These are phyloP conservation scores for Mycena galopus DNA, from an alignment of 768 basidiomycete genomes.

Conservation along the genomic window DNA sequence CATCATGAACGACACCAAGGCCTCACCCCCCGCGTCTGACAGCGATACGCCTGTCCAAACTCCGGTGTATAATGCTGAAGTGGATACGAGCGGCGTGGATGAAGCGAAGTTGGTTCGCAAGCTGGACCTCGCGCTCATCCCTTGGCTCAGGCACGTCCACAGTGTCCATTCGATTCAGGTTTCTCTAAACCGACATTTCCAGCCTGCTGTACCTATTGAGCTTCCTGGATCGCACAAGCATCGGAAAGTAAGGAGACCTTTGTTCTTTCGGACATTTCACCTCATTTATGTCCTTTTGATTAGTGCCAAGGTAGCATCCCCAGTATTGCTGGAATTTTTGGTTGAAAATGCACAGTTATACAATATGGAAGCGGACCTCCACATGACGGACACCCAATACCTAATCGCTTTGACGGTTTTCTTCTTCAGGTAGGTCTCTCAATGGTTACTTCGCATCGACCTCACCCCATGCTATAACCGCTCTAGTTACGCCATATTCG, in stretches of 20 bases:
- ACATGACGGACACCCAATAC: conserved; percentile 76
- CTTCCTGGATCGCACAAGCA: conserved; percentile 60
- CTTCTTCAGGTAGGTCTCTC: conserved; percentile 56
- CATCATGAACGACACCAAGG: conserved; percentile 34
- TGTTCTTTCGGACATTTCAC: conserved; percentile 36
- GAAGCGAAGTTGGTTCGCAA: conserved; percentile 80
- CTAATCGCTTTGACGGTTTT: conserved; percentile 73
- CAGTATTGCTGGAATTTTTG: not conserved
- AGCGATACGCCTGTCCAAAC: conserved; percentile 49
- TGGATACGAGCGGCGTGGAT: conserved; percentile 73
- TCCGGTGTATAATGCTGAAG: conserved; percentile 58
- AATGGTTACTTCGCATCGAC: not conserved
- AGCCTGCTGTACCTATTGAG: conserved; percentile 83
- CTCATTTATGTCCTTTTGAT: conserved; percentile 13
- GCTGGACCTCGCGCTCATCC: conserved; percentile 72
- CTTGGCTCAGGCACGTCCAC: not conserved
- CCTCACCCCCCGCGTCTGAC: conserved; percentile 41
- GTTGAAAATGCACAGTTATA: conserved; percentile 64
- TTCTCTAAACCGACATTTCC: conserved; percentile 51
- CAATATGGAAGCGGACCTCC: conserved; percentile 67
- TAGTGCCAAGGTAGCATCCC: conserved; percentile 59
- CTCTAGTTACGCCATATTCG: conserved; percentile 73
- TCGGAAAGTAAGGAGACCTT: conserved; percentile 59
- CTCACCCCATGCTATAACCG: conserved; percentile 17
- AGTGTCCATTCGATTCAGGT: not conserved